Percentiles rank a stretch among this genome's conserved stretches.
These are phyloP conservation scores for Pseudohalonectria lignicola DNA, from an alignment of 2,329 filamentous ascomycete genomes.

Conservation along the genomic window DNA sequence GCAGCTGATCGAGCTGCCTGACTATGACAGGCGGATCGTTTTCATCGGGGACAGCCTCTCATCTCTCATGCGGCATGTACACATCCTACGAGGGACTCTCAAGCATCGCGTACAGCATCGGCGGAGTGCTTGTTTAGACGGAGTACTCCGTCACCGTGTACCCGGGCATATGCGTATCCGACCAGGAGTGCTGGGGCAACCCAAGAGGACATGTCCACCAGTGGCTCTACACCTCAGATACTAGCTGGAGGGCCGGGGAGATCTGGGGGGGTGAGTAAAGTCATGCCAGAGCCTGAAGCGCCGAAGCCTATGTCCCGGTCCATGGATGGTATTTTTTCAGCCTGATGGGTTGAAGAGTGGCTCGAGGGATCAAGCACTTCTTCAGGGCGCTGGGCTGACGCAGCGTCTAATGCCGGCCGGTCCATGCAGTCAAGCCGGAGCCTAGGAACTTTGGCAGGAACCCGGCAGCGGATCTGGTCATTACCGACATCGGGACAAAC, in stretches of 20 bases:
- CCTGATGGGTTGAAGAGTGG: no score
- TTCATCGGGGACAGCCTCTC: conserved; percentile 38
- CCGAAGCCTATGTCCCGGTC: background rate
- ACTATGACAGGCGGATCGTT: conserved; percentile 24
- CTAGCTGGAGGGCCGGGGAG: conserved; percentile 29
- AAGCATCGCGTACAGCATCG: conserved; percentile 43
- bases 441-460: conserved; percentile 31
- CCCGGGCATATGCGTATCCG: conserved; percentile 45
- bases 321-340: no score
- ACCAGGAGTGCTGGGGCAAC: conserved; percentile 44
- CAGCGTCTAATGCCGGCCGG: no score
- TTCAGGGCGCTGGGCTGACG: no score
- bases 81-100: conserved; percentile 47
- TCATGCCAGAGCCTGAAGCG: background rate
- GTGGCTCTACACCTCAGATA: conserved; percentile 47
- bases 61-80: conserved; percentile 42
- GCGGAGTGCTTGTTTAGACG: conserved; percentile 43
- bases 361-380: no score
- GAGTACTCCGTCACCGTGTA: conserved; percentile 49
- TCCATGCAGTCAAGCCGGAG: conserved; percentile 26
- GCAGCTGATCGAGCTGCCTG: conserved; percentile 29
- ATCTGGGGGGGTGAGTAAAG: conserved; percentile 29
- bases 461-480: conserved; percentile 28
- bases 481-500: conserved; percentile 36
- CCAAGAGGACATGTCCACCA: conserved; percentile 38